Percentiles rank a stretch among this genome's conserved stretches.
Evolutionary conservation across 768 basidiomycete species (phyloP).

Genomic region (Kwoniella europaea): DNA sequence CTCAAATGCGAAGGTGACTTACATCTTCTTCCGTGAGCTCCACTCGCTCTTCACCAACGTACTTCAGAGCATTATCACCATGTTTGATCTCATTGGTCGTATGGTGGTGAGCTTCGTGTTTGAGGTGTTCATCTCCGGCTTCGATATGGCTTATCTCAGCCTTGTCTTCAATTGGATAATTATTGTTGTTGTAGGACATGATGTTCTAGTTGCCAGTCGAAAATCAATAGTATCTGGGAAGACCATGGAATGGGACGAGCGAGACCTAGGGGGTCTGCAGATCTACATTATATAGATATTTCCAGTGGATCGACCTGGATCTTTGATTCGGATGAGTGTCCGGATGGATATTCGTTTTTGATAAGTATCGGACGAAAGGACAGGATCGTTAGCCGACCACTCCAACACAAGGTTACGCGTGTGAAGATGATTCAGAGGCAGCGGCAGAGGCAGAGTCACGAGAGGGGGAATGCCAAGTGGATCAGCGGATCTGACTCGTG

Average conservation of each 20-base stretch:
- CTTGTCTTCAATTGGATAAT: constrained; percentile 18
- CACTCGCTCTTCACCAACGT: constrained; percentile 46
- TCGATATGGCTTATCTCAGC: constrained; percentile 26
- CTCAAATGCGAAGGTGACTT: constrained; percentile 18
- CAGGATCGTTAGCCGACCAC: not conserved
- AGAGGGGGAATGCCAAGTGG: constrained; percentile 1
- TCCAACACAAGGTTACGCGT: not conserved
- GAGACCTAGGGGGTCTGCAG: too few relatives aligned
- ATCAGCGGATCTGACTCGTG: not conserved
- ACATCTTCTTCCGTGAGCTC: constrained; percentile 53
- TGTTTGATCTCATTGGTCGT: constrained; percentile 35
- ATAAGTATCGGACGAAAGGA: not conserved
- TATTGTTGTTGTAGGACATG: constrained; percentile 1
- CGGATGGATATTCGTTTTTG: not conserved
- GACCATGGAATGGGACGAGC: not conserved
- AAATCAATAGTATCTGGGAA: not conserved
- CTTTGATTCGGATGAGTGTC: not conserved
- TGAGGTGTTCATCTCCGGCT: constrained; percentile 15
- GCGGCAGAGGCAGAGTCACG: not conserved
- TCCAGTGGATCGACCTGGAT: not conserved
- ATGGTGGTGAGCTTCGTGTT: constrained; percentile 19
- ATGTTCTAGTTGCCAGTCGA: not conserved
- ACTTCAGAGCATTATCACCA: constrained; percentile 38
- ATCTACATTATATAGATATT: not conserved
- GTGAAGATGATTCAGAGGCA: too few relatives aligned